Base-by-base conservation (phyloP, 352 stramenopile genomes). In the Phytophthora chlamydospora region DNA sequence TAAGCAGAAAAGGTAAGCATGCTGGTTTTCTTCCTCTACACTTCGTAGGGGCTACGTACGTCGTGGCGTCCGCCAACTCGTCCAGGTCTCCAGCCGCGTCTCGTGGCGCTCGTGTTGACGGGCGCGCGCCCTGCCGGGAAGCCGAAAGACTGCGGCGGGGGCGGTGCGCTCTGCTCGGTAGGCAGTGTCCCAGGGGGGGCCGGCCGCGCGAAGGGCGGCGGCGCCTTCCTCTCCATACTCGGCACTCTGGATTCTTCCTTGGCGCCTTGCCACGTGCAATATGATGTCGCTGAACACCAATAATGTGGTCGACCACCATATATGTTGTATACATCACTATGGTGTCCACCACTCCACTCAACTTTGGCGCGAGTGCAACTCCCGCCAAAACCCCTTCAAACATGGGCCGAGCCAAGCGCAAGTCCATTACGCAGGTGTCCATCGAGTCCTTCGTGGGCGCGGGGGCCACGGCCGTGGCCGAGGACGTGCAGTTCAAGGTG, bases 401-500 rank as follows among this genome's bases (percentile, higher is more conserved):
- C 12, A 72, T 72, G 63, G 31, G 39, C 9, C 48, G 43, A 56
- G 13, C 33, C 4, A 73, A 73, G 54, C 61, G 55, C 41, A 73
- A 64, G 62, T 35, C 55, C 44, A 62, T 58, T 36, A 71, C 60
- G 35, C 81, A 90, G 58, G 69, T 73, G 35, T 78, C 73, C 32
- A 90, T 91, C 48, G 76, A 77, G 24, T 35, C 75, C 13, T 91
- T 88, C 55, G 75, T 91, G 32, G 60, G 72, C 27, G 70, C 71
- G 9, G 53, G 54, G 19, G 49, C 38, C 39, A 66, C 58, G 33
- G 62, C 48, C 19, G 68, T 90, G 16, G 42, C 72, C n/a, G 72
- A 88, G 50, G 71, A 94, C 52, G 66, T 90, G 62, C 68, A 89
- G 50, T 87, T 94, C 52, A 88, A 93, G 68, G 85, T 96, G 34